Conservation (phyloP, 805 yeast genomes). For the Candida odintsovae region DNA sequence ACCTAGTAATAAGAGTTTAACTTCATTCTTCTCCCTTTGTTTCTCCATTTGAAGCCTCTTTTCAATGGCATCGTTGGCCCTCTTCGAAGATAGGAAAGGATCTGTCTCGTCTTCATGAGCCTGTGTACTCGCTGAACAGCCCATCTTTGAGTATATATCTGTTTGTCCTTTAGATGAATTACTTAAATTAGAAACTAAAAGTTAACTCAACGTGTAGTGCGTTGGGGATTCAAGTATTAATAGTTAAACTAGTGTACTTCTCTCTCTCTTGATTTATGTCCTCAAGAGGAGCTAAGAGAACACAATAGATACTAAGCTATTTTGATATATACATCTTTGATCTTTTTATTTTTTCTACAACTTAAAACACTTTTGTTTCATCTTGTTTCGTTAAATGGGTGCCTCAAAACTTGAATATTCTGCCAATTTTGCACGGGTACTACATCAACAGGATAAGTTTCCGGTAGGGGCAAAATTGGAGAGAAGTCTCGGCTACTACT, state of each 20-base stretch:
- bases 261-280: too few relatives aligned
- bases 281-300: too few relatives aligned
- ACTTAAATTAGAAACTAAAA: too few relatives aligned
- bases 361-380: background rate
- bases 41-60: conserved; percentile 49
- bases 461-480: background rate
- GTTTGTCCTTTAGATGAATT: too few relatives aligned
- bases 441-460: background rate
- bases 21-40: conserved; percentile 49
- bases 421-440: background rate
- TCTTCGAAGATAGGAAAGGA: conserved; percentile 47
- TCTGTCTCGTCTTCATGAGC: conserved; percentile 37
- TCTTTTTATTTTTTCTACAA: too few relatives aligned
- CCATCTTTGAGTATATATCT: conserved; percentile 40
- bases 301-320: background rate
- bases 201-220: too few relatives aligned
- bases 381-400: background rate
- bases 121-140: conserved; percentile 57
- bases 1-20: conserved; percentile 75
- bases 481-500: too few relatives aligned
- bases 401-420: background rate
- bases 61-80: conserved; percentile 59
- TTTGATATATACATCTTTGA: background rate
- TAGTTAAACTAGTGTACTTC: too few relatives aligned
- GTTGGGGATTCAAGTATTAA: too few relatives aligned